A percentile compares a stretch with the other conserved stretches of the same genome.
phyloP scores from a whole-genome alignment of 257 asterid genomes.

The Solanum chmielewskii region DNA sequence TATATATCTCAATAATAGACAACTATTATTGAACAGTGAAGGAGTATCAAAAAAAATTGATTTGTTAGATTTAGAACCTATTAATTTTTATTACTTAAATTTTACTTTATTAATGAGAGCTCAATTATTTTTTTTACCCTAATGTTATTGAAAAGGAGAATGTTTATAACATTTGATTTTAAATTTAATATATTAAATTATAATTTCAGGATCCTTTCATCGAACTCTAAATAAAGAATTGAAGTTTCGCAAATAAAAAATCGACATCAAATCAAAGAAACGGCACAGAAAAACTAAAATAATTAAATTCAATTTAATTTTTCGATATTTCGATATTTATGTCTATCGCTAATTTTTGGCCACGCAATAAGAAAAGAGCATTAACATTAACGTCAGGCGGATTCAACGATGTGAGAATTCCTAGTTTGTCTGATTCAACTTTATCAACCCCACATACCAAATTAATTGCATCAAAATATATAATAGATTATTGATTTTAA shows the following conservation, averaged over 20 bases:
- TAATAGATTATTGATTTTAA: no score
- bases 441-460: neutral
- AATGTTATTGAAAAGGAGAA: neutral
- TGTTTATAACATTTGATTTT: neutral
- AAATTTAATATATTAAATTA: no score
- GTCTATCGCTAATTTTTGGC: neutral
- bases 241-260: no score
- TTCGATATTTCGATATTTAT: no score
- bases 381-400: constrained; percentile 6
- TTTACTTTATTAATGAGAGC: no score
- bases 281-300: no score
- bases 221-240: no score
- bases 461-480: neutral
- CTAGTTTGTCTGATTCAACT: constrained; percentile 2
- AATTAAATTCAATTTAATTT: no score
- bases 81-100: neutral
- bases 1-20: neutral
- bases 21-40: no score
- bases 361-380: neutral
- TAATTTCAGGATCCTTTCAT: no score
- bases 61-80: neutral
- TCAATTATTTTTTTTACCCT: neutral
- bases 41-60: no score
- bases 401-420: constrained; percentile 1
- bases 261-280: no score